phyloP scores from a whole-genome alignment of 345 rosid genomes.

The Stellera chamaejasme region DNA sequence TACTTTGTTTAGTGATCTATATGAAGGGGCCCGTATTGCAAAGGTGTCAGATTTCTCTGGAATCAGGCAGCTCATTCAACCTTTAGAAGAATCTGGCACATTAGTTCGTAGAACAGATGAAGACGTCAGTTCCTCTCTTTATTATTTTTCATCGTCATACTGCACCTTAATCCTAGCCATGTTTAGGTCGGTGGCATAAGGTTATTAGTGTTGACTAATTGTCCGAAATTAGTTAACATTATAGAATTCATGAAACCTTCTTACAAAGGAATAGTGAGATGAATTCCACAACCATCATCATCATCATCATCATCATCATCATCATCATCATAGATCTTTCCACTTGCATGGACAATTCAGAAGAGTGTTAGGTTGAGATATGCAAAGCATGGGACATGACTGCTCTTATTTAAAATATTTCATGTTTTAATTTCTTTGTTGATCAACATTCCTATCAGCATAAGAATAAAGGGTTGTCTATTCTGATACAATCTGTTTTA shows the following conservation, averaged over 20 bases:
- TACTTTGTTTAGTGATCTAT: conserved; percentile 54
- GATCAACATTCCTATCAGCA: neutral
- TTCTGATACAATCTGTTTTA: no score
- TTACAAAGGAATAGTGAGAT: no score
- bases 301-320: no score
- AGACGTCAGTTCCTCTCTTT: conserved; percentile 42
- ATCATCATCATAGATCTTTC: no score
- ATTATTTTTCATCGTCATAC: conserved; percentile 4
- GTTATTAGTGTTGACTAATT: no score
- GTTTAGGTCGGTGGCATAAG: no score
- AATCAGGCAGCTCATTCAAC: conserved; percentile 61
- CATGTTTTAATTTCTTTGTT: neutral
- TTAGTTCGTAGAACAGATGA: conserved; percentile 64
- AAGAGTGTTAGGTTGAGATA: no score
- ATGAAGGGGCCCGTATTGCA: conserved; percentile 87
- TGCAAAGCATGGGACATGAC: no score
- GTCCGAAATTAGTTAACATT: no score
- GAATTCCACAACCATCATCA: no score
- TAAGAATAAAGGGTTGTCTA: neutral
- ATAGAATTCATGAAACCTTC: no score
- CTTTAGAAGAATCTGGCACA: conserved; percentile 66
- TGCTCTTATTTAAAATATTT: neutral
- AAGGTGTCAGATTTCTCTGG: conserved; percentile 60
- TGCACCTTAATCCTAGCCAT: neutral
- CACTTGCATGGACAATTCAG: no score